Percentiles rank a stretch among this genome's conserved stretches.
Conservation (phyloP, 176 grass and related monocot genomes). For the Hordeum marinum region DNA sequence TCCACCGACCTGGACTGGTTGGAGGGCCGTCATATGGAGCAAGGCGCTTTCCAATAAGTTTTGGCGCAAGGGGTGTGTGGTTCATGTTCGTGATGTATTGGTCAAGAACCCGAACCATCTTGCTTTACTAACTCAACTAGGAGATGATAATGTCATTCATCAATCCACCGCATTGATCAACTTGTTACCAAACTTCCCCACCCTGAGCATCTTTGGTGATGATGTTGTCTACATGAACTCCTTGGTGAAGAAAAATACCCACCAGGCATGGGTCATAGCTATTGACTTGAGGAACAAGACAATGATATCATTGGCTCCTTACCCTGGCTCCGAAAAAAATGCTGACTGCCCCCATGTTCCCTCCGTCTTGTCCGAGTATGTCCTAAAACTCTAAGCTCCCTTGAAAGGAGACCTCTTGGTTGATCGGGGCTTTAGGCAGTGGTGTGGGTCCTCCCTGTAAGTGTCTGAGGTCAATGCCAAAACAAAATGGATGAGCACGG, state of each 20-base stretch:
- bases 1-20: not conserved
- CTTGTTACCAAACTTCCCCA: not conserved
- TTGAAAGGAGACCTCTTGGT: too few relatives aligned
- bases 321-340: not conserved
- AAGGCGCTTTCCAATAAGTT: not conserved
- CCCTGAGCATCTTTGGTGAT: not conserved
- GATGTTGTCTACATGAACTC: not conserved
- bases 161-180: not conserved
- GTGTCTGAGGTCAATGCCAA: too few relatives aligned
- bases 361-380: not conserved
- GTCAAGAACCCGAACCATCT: not conserved
- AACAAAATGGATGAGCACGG: too few relatives aligned
- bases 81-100: not conserved
- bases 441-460: too few relatives aligned
- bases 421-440: too few relatives aligned
- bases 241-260: not conserved
- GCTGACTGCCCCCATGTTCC: not conserved
- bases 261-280: not conserved
- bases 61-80: not conserved
- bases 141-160: too few relatives aligned
- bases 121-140: not conserved
- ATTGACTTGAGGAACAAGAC: not conserved
- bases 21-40: not conserved
- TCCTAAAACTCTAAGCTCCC: not conserved
- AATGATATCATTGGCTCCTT: not conserved